Evolutionary conservation across 2,329 filamentous ascomycete genomes (phyloP).

Genomic region (Alternaria rosae): DNA sequence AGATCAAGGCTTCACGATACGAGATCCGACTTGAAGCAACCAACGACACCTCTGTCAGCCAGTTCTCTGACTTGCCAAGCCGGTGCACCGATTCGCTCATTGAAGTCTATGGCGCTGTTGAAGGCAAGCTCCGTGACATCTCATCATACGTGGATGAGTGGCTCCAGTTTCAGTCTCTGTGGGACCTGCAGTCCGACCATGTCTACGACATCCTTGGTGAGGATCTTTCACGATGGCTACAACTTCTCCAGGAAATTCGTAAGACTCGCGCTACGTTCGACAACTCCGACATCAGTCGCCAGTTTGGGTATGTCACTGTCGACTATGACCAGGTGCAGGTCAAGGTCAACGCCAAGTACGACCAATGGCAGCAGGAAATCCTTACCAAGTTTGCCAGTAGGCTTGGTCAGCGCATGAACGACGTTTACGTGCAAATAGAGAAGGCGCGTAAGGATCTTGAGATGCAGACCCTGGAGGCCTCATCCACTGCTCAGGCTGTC

Average conservation of each 20-base stretch:
- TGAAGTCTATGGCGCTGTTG: conserved; percentile 81
- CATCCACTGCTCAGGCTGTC: conserved; percentile 94
- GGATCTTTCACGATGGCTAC: conserved; percentile 89
- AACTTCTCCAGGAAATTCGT: conserved; percentile 94
- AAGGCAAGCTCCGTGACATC: conserved; percentile 81
- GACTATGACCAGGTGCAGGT: conserved; percentile 99
- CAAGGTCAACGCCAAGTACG: conserved; percentile 98
- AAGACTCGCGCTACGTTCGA: conserved; percentile 97
- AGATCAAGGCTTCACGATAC: conserved; percentile 94
- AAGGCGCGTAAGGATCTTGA: conserved; percentile 91
- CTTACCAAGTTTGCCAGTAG: conserved; percentile 90
- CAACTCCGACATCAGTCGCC: conserved; percentile 90
- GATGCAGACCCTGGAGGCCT: conserved; percentile 88
- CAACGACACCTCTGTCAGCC: conserved; percentile 66
- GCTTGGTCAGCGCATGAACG: conserved; percentile 87
- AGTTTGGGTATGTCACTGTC: conserved; percentile 92
- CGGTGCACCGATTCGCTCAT: conserved; percentile 81
- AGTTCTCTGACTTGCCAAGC: conserved; percentile 84
- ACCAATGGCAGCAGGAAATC: conserved; percentile 99
- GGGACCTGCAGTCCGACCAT: conserved; percentile 95
- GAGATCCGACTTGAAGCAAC: conserved; percentile 78
- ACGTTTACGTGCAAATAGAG: conserved; percentile 90
- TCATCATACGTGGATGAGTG: conserved; percentile 93
- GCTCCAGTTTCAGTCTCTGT: conserved; percentile 97
- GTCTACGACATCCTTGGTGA: conserved; percentile 93